phyloP scores from a whole-genome alignment of 2,329 filamentous ascomycete species.

The Microcera coccophila region DNA sequence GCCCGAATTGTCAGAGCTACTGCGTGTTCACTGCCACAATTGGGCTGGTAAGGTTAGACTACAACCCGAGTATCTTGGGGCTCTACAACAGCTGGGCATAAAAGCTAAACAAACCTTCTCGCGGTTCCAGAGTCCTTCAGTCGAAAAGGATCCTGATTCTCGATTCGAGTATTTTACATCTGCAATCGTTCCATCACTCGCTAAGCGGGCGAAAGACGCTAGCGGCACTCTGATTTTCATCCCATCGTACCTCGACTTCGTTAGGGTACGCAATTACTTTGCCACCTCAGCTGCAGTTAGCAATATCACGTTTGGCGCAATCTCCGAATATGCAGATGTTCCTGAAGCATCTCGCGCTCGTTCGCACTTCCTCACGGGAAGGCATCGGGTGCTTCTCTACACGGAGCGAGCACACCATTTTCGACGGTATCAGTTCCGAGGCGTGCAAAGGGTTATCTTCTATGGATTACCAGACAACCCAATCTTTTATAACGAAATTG shows the following conservation, averaged over 20 bases:
- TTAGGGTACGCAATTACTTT: constrained; percentile 89
- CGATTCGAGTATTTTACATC: constrained; percentile 89
- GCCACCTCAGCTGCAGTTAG: constrained; percentile 61
- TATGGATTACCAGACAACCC: constrained; percentile 90
- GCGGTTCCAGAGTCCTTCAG: constrained; percentile 69
- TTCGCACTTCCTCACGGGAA: constrained; percentile 79
- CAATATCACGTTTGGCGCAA: constrained; percentile 62
- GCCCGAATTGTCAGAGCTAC: constrained; percentile 79
- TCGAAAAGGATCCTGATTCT: constrained; percentile 75
- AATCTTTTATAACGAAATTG: constrained; percentile 72
- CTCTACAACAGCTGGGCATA: constrained; percentile 68
- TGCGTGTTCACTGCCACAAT: constrained; percentile 73
- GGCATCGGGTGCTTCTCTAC: constrained; percentile 81
- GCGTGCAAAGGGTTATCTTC: constrained; percentile 80
- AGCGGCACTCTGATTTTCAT: constrained; percentile 81
- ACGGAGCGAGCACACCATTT: constrained; percentile 97
- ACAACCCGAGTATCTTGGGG: constrained; percentile 63
- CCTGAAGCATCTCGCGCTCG: constrained; percentile 78
- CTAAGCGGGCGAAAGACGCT: constrained; percentile 61
- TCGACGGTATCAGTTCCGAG: constrained; percentile 76
- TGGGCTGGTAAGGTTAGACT: constrained; percentile 75
- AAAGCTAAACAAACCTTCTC: constrained; percentile 84
- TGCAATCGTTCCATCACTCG: constrained; percentile 71
- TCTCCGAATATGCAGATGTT: constrained; percentile 82
- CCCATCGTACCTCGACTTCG: constrained; percentile 91